phyloP scores from a whole-genome alignment of 805 yeast species.

The Metschnikowia sp. region DNA sequence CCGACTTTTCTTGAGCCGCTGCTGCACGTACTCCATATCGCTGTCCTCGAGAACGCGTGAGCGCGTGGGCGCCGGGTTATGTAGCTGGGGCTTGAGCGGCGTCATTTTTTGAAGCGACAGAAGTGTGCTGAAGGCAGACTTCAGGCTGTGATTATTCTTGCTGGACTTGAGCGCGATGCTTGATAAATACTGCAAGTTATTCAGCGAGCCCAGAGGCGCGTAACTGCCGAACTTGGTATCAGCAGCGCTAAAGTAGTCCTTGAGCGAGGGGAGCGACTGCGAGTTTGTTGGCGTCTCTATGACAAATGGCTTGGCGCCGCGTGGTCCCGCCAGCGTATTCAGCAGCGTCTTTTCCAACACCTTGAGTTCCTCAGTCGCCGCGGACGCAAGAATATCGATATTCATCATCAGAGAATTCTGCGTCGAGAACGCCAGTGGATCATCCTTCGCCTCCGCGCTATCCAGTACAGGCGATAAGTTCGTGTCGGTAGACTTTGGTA shows the following conservation, averaged over 20 bases:
- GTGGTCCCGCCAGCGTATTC: conserved; percentile 2
- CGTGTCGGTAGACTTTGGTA: conserved; percentile 4
- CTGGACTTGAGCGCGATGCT: conserved; percentile 38
- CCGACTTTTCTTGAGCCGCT: conserved; percentile 44
- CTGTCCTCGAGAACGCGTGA: conserved; percentile 36
- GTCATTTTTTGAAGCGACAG: conserved; percentile 62
- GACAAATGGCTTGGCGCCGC: conserved; percentile 2
- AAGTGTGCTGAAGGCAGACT: conserved; percentile 29
- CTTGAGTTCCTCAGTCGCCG: conserved; percentile 53
- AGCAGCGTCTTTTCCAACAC: conserved; percentile 30
- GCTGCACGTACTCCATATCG: conserved; percentile 46
- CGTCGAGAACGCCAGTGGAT: conserved; percentile 5
- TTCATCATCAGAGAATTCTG: conserved; percentile 27
- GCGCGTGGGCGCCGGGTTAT: conserved; percentile 17
- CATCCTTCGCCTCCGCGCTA: conserved; percentile 8
- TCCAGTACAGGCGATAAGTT: conserved; percentile 8
- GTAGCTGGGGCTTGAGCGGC: conserved; percentile 25
- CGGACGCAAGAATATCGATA: conserved; percentile 51
- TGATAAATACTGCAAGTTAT: conserved; percentile 31
- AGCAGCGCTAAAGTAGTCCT: conserved; percentile 41
- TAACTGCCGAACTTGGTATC: conserved; percentile 12
- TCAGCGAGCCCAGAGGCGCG: conserved; percentile 16
- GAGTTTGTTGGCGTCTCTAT: conserved; percentile 26
- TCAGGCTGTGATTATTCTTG: conserved; percentile 20
- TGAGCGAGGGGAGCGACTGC: conserved; percentile 51